Base-by-base conservation (phyloP, 257 asterid species). In the Jacaranda mimosifolia region DNA sequence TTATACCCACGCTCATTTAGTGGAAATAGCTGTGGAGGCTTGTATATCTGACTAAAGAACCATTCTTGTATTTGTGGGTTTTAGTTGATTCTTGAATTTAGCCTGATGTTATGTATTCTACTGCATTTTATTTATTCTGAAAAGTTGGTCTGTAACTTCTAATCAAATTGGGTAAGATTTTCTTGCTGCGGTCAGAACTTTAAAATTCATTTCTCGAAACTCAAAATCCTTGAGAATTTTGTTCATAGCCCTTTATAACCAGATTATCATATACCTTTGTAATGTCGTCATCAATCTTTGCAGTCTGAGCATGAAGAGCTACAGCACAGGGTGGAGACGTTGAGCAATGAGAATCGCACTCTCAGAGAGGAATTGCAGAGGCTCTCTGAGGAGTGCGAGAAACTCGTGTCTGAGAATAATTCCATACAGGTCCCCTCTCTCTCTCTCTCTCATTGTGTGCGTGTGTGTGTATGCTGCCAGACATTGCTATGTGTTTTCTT, bases 231-330 rank as follows among this genome's bases (percentile, higher is more conserved):
- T 55, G 35, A 46, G 72, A 74, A 49, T n/a, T 74, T 26, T 14
- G 39, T 57, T 9, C 63, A 17, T 52, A n/a, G 21, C 32, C 18
- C 7, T 36, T 39, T 56, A 56, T 62, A 49, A 74, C 36, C 40
- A 3, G 32, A 4, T 59, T 11, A 36, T 68, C 36, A 15, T 58
- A 21, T n/a, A 40, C 7, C n/a, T 42, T 9, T 21, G 43, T n/a
- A 71, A 42, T 38, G 13, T 36, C 51, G 14, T 26, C 45, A 6
- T 38, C 36, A 3, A 18, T 43, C 43, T 18, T 59, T 57, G 45
- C 86, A 93, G 98, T 97, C 93, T 3, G 98, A 91, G 87, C 91
- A 96, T 70, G 98, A 93, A 82, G 96, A 91, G 86, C 86, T 93
- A 66, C 98, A 93, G 70, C 89, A 79, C 36, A 86, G 85, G 79